Conservation (phyloP, 768 basidiomycete species). For the Boletus patriciae region DNA sequence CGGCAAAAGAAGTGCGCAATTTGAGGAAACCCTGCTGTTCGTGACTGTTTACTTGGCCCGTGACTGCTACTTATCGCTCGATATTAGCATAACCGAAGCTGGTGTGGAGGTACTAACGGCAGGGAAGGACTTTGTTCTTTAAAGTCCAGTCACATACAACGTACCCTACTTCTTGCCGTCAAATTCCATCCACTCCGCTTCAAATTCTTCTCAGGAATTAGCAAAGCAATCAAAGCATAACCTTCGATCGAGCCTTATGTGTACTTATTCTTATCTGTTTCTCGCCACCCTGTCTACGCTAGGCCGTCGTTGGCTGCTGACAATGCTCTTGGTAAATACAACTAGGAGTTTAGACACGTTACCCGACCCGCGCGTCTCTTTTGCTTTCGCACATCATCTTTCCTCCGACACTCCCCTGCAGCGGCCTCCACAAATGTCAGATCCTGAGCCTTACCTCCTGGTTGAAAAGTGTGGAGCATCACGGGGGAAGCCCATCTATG, state of each 20-base stretch:
- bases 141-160: conserved; percentile 15
- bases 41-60: conserved; percentile 34
- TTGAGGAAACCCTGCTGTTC: conserved; percentile 94
- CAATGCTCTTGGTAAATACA: conserved; percentile 32
- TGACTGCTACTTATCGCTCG: conserved; percentile 16
- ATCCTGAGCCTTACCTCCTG: conserved; percentile 38
- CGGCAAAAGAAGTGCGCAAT: conserved; percentile 91
- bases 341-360: conserved; percentile 28
- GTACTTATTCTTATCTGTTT: conserved; percentile 34
- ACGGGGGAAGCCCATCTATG: conserved; percentile 43
- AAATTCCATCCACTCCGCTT: conserved; percentile 16
- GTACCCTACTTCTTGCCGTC: conserved; percentile 21
- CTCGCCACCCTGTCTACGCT: conserved; percentile 27
- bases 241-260: conserved; percentile 24
- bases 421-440: conserved; percentile 22
- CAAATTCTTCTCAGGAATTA: conserved; percentile 22
- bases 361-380: conserved; percentile 21
- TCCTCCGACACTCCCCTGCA: conserved; percentile 12
- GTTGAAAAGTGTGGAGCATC: conserved; percentile 44
- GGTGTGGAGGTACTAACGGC: conserved; percentile 88
- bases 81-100: conserved; percentile 79
- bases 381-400: conserved; percentile 28
- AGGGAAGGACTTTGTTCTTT: conserved; percentile 35
- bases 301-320: conserved; percentile 27
- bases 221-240: conserved; percentile 26